Base-by-base conservation (phyloP, 495 filamentous ascomycete species). In the Cryomyces minteri region DNA sequence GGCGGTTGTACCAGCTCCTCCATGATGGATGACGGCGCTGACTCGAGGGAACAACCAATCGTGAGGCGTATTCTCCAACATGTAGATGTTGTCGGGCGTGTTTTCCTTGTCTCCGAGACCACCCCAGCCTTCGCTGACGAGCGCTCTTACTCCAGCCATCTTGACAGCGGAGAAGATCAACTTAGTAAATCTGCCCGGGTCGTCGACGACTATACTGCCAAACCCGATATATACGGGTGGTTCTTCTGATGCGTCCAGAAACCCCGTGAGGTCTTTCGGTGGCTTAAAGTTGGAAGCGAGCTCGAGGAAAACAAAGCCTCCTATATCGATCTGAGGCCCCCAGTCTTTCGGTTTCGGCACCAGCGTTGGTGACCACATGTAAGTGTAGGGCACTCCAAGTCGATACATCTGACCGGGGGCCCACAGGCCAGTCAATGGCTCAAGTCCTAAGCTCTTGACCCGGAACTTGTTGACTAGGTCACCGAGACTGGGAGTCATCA, bases 401-500 rank as follows among this genome's bases (percentile, higher is more conserved):
- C 62, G 48, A 43, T 62, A 62, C 8, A 61, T 45, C 43, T 59
- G 58, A 2, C 61, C 61, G 4, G 61, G 61, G 10, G 61, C 61
- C 60, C 61, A 64, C 11, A 62, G 46, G 2, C 56, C 57, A 7
- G 62, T 66, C 7, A 79, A 60, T 1, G 70, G 64, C 31, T 73
- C 71, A 2, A 79, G 54, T 33, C 67, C 69, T 4, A 79, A 62
- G 6, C 63, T 64, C 31, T 60, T 56, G 11, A 67, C 58, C 49
- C 68, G 54, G 43, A 66, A 79, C 6, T 51, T 52, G 53, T 81
- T 80, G 48, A 79, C 71, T n/a, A 79, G 55, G 50, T 76, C 74
- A 6, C 72, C 73, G 0, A 81, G 12, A 37, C 45, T 38, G 12
- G 9, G 2, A 38, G 18, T 38, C 9, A 38, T 38, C 12, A 38